Conservation (phyloP, 2,329 filamentous ascomycete species). For the Cladosporium sp. region DNA sequence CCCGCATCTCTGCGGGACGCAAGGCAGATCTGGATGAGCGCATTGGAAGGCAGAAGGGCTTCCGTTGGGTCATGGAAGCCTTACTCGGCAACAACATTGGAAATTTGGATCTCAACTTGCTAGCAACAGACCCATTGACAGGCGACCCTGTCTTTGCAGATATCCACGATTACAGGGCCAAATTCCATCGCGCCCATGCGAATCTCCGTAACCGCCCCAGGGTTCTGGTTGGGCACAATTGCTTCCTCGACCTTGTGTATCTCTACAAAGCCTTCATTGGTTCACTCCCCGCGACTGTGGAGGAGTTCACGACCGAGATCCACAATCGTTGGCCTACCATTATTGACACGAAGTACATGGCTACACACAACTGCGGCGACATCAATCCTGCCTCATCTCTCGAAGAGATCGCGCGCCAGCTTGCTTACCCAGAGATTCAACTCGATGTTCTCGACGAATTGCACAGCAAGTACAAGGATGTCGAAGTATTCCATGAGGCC, state of each 20-base stretch:
- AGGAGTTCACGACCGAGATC: constrained; percentile 50
- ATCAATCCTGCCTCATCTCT: constrained; percentile 47
- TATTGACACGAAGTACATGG: constrained; percentile 62
- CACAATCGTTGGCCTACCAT: constrained; percentile 54
- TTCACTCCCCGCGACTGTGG: constrained; percentile 49
- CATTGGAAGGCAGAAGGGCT: constrained; percentile 44
- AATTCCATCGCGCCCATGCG: constrained; percentile 38
- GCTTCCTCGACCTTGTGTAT: constrained; percentile 61
- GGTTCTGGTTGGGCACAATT: constrained; percentile 61
- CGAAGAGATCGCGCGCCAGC: constrained; percentile 44
- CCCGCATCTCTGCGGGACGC: constrained; percentile 35
- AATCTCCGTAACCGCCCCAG: constrained; percentile 44
- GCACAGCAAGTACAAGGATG: constrained; percentile 39
- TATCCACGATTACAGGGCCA: constrained; percentile 31
- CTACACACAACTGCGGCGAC: constrained; percentile 53
- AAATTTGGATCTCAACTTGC: constrained; percentile 34
- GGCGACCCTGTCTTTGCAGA: constrained; percentile 35
- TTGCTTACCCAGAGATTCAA: constrained; percentile 39
- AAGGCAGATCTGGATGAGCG: constrained; percentile 38
- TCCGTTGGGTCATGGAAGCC: constrained; percentile 49
- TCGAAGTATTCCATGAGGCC: constrained; percentile 52
- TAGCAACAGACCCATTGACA: constrained; percentile 31
- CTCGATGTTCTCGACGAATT: constrained; percentile 36
- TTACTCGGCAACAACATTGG: constrained; percentile 37
- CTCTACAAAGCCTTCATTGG: constrained; percentile 61